Evolutionary conservation across 2,329 filamentous ascomycete genomes (phyloP).

Genomic region (Xylaria sp.): DNA sequence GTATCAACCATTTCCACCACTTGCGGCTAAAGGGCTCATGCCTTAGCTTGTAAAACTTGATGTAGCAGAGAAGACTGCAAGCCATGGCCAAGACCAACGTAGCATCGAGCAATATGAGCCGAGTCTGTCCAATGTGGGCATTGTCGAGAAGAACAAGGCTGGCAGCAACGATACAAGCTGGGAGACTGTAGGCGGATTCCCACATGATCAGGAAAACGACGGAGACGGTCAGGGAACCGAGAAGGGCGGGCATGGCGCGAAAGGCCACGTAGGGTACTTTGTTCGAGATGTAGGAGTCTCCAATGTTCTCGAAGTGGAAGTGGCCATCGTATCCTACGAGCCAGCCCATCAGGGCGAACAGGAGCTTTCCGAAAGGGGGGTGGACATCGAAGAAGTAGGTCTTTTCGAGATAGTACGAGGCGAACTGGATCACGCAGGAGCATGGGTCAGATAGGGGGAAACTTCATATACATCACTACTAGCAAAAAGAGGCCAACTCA

Average conservation of each 20-base stretch:
- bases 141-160: slow-evolving; percentile 94
- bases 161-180: slow-evolving; percentile 87
- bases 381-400: slow-evolving; percentile 99
- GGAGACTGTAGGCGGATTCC: slow-evolving; percentile 97
- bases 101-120: slow-evolving; percentile 93
- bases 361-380: slow-evolving; percentile 96
- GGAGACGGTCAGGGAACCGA: slow-evolving; percentile 93
- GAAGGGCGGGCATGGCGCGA: slow-evolving; percentile 88
- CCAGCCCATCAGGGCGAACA: slow-evolving; percentile 98
- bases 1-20: slow-evolving; percentile 99
- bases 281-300: slow-evolving; percentile 96
- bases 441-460: slow-evolving; percentile 32
- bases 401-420: slow-evolving; percentile 87
- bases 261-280: slow-evolving; percentile 98
- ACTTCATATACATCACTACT: neutral
- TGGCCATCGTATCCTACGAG: slow-evolving; percentile 95
- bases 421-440: slow-evolving; percentile 62
- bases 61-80: slow-evolving; percentile 90
- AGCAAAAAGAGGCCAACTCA: slow-evolving; percentile 56
- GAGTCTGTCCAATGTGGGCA: slow-evolving; percentile 95
- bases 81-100: slow-evolving; percentile 97
- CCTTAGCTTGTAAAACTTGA: slow-evolving; percentile 96
- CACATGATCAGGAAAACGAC: slow-evolving; percentile 98
- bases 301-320: slow-evolving; percentile 99
- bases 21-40: slow-evolving; percentile 91